Percentiles rank a stretch among this genome's conserved stretches.
These are phyloP conservation scores for Lachnellula cervina DNA, from an alignment of 2,329 filamentous ascomycete species.

Conservation along the genomic window DNA sequence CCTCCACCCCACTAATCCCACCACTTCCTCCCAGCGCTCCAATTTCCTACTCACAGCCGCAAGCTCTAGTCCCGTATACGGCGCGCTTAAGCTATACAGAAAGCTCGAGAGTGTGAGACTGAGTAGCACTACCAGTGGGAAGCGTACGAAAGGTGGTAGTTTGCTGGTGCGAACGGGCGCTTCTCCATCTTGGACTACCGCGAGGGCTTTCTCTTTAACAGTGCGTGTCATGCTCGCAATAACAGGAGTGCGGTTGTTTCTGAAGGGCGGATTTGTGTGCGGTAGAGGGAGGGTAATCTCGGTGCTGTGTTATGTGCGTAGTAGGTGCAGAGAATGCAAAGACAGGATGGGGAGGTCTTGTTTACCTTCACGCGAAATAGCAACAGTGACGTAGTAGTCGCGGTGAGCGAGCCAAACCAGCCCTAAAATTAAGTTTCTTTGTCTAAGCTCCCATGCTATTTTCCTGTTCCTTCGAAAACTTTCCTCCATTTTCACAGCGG, in stretches of 20 bases:
- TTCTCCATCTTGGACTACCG: conserved; percentile 12
- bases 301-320: not conserved
- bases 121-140: conserved; percentile 48
- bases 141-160: conserved; percentile 43
- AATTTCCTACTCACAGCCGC: conserved; percentile 60
- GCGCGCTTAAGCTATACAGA: conserved; percentile 58
- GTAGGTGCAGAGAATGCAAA: too few relatives aligned
- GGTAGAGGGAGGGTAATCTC: too few relatives aligned
- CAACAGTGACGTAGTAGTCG: not conserved
- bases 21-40: conserved; percentile 59
- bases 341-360: not conserved
- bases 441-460: not conserved
- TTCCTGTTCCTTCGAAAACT: not conserved
- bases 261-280: too few relatives aligned
- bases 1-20: conserved; percentile 48
- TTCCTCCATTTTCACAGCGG: too few relatives aligned
- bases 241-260: too few relatives aligned
- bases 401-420: not conserved
- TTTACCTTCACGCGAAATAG: not conserved
- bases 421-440: not conserved
- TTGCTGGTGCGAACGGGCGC: conserved; percentile 16
- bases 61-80: conserved; percentile 42
- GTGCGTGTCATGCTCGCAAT: not conserved
- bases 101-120: conserved; percentile 59
- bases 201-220: conserved; percentile 2